Conservation (phyloP, 306 rosid species). For the Pterocarpus macrocarpus region DNA sequence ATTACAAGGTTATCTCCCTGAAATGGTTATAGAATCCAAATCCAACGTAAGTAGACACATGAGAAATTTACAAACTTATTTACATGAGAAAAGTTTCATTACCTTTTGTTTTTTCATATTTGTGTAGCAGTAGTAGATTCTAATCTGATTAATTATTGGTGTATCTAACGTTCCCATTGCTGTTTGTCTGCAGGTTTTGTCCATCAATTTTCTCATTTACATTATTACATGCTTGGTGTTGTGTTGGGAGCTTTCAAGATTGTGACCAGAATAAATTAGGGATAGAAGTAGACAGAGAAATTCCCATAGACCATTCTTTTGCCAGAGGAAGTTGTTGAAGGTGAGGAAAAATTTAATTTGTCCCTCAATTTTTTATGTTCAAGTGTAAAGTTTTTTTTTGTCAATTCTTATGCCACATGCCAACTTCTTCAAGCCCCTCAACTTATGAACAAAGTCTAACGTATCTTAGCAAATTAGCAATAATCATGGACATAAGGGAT, state of each 20-base stretch:
- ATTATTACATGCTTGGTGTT: slow-evolving; percentile 44
- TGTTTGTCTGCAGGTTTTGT: slow-evolving; percentile 61
- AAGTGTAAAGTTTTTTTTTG: slow-evolving; percentile 16
- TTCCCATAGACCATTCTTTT: slow-evolving; percentile 43
- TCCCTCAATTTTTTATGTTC: not conserved
- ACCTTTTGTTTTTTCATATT: not conserved
- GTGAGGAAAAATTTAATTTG: slow-evolving; percentile 42
- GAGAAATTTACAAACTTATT: not conserved
- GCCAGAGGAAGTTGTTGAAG: slow-evolving; percentile 39
- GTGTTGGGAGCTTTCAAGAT: slow-evolving; percentile 50
- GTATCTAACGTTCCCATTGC: slow-evolving; percentile 11
- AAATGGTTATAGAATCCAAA: slow-evolving; percentile 59
- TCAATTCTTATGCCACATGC: slow-evolving; percentile 4
- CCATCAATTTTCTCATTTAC: slow-evolving; percentile 55
- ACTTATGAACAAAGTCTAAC: not conserved
- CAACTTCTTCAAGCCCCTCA: not conserved
- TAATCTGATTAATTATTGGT: not conserved
- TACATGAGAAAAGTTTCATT: slow-evolving; percentile 15
- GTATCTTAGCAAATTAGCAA: slow-evolving; percentile 5
- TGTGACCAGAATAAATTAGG: slow-evolving; percentile 29
- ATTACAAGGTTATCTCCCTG: slow-evolving; percentile 68
- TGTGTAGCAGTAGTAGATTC: not conserved
- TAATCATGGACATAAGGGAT: slow-evolving; percentile 21
- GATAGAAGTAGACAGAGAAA: slow-evolving; percentile 31
- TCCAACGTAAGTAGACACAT: slow-evolving; percentile 58